Conservation (phyloP, 495 filamentous ascomycete genomes). For the Neurospora tetrasperma region DNA sequence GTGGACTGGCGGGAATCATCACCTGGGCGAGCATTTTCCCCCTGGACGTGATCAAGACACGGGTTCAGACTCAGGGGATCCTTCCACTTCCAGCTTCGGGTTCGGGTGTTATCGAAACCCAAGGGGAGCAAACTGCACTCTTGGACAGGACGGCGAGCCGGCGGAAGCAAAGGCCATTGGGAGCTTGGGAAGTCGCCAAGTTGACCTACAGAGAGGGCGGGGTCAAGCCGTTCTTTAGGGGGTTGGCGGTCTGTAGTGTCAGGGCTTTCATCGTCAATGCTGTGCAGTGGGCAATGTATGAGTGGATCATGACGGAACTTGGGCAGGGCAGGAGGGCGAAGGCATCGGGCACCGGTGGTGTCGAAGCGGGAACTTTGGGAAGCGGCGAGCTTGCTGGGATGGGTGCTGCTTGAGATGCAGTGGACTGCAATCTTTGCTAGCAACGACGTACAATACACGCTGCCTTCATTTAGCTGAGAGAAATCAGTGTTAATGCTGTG, state of each 20-base stretch:
- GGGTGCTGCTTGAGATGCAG: background rate
- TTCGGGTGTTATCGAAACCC: background rate
- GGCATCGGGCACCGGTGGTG: background rate
- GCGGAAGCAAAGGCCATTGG: slow-evolving; percentile 24
- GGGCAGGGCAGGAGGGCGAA: slow-evolving; percentile 16
- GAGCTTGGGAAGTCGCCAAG: slow-evolving; percentile 51
- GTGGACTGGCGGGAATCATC: slow-evolving; percentile 72
- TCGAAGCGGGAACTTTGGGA: background rate
- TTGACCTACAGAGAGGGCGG: slow-evolving; percentile 57
- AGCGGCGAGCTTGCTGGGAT: background rate
- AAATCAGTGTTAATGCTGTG: too few relatives aligned
- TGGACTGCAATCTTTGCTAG: background rate
- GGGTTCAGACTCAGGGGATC: slow-evolving; percentile 59
- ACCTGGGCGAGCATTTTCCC: slow-evolving; percentile 86
- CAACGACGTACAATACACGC: too few relatives aligned
- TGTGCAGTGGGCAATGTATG: slow-evolving; percentile 75
- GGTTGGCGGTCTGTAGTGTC: slow-evolving; percentile 65
- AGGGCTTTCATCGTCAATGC: slow-evolving; percentile 82
- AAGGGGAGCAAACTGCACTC: slow-evolving; percentile 23
- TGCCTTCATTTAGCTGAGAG: too few relatives aligned
- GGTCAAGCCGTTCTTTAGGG: slow-evolving; percentile 59
- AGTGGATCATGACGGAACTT: slow-evolving; percentile 61
- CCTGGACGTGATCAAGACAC: slow-evolving; percentile 80
- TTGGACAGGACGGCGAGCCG: slow-evolving; percentile 4
- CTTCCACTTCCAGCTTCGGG: background rate